Evolutionary conservation across 257 asterid genomes (phyloP).

Genomic region (Solanum gracilifrons): DNA sequence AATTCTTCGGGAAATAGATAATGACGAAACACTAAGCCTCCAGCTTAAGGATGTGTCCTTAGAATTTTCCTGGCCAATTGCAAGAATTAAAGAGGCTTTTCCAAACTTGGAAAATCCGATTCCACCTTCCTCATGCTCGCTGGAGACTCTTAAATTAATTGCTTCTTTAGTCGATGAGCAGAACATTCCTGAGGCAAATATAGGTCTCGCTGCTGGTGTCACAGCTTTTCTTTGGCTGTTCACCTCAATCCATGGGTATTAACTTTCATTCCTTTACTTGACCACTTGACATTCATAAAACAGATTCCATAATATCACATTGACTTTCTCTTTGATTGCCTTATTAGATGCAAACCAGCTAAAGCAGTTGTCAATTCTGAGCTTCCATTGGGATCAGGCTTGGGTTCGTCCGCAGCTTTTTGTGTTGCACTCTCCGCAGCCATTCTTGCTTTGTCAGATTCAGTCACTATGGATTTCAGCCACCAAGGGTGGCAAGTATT

Average conservation of each 20-base stretch:
- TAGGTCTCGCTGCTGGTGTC: conserved; percentile 67
- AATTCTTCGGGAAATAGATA: conserved; percentile 29
- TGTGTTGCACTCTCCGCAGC: conserved; percentile 90
- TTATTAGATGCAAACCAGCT: conserved; percentile 75
- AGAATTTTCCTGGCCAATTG: conserved; percentile 83
- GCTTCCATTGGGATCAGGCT: conserved; percentile 93
- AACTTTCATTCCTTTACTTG: not conserved
- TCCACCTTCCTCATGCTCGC: conserved; percentile 67
- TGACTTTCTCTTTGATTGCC: conserved; percentile 8
- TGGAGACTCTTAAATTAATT: conserved; percentile 60
- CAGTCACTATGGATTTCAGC: conserved; percentile 48
- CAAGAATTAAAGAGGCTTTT: conserved; percentile 61
- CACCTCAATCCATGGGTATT: conserved; percentile 74
- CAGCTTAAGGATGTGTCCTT: conserved; percentile 70
- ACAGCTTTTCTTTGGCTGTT: conserved; percentile 89
- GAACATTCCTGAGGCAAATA: conserved; percentile 52
- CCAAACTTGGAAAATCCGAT: conserved; percentile 38
- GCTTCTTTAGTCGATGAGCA: conserved; percentile 66
- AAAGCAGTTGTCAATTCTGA: conserved; percentile 69
- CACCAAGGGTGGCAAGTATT: conserved; percentile 88
- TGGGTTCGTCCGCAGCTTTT: conserved; percentile 96
- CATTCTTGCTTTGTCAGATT: conserved; percentile 66
- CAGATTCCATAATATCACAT: not conserved
- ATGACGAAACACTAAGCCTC: conserved; percentile 60
- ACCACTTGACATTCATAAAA: not conserved